A percentile compares a stretch with the other conserved stretches of the same genome.
These are phyloP conservation scores for Rhytidiadelphus loreus DNA, from an alignment of 225 moss, liverwort and hornwort species.

Conservation along the genomic window DNA sequence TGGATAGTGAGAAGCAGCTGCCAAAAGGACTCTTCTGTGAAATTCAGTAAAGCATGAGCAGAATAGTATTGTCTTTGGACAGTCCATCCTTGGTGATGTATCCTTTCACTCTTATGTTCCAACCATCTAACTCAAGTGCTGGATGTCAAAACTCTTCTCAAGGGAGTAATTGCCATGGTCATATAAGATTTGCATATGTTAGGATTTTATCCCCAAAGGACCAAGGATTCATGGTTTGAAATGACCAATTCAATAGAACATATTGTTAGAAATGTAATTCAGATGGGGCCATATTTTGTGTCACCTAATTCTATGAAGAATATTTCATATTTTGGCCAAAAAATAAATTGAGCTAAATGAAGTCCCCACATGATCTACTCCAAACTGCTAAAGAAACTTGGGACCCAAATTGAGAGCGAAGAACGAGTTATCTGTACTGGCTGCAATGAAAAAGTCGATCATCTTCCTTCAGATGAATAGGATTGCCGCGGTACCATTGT, in stretches of 20 bases:
- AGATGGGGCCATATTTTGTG: not conserved
- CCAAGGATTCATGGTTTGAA: not conserved
- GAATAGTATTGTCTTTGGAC: not conserved
- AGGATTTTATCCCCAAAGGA: not conserved
- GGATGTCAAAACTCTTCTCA: not conserved
- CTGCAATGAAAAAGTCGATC: not conserved
- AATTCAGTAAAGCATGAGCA: not conserved
- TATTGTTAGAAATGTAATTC: not conserved
- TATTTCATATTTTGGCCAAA: not conserved
- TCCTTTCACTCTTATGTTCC: not conserved
- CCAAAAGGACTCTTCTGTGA: not conserved
- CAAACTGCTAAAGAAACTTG: not conserved
- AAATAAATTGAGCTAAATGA: not conserved
- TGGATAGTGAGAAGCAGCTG: not conserved
- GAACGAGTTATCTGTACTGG: not conserved
- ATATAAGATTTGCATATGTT: not conserved
- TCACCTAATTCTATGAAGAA: not conserved
- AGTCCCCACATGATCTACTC: not conserved
- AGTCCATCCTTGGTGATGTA: not conserved
- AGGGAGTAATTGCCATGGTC: not conserved
- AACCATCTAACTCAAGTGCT: not conserved
- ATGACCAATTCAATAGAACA: not conserved
- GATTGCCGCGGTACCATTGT: not conserved
- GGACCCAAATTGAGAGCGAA: not conserved
- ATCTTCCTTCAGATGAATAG: not conserved